These are phyloP conservation scores for Oehlia diaphana DNA, from an alignment of 192 early-diverging fungal genomes.

Conservation along the genomic window DNA sequence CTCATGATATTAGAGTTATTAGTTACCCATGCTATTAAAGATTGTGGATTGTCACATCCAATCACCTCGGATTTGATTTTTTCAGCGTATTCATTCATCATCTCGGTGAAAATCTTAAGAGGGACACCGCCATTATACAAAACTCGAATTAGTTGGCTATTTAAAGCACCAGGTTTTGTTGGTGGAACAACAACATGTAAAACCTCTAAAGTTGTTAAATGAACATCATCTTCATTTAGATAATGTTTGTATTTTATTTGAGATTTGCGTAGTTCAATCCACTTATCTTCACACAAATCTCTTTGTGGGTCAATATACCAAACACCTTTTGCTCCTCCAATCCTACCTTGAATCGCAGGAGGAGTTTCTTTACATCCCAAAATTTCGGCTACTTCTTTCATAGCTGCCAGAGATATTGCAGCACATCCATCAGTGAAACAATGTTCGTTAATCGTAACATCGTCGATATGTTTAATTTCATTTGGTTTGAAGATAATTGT, in stretches of 20 bases:
- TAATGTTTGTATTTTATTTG: conserved; percentile 37
- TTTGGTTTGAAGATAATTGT: conserved; percentile 33
- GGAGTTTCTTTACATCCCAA: conserved; percentile 28
- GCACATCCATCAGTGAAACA: conserved; percentile 45
- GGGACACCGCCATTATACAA: conserved; percentile 33
- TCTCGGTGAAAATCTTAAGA: conserved; percentile 28
- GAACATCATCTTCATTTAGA: conserved; percentile 19
- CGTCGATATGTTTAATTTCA: conserved; percentile 25
- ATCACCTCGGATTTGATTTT: conserved; percentile 21
- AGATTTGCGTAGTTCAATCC: conserved; percentile 32
- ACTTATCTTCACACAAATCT: conserved; percentile 9
- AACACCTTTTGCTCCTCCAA: conserved; percentile 40
- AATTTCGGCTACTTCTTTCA: conserved; percentile 31
- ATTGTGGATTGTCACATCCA: conserved; percentile 9
- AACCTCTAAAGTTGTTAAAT: conserved; percentile 37
- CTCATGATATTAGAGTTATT: conserved; percentile 22
- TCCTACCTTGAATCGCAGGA: conserved; percentile 39
- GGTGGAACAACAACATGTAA: conserved; percentile 24
- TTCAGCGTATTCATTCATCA: conserved; percentile 33
- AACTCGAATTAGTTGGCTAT: conserved; percentile 37
- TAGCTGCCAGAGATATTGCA: conserved; percentile 34
- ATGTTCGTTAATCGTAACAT: neutral
- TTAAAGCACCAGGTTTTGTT: conserved; percentile 28
- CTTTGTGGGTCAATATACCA: conserved; percentile 35
- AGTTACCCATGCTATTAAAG: conserved; percentile 32